Base-by-base conservation (phyloP, 768 basidiomycete species). In the Psilocybe azurescens region DNA sequence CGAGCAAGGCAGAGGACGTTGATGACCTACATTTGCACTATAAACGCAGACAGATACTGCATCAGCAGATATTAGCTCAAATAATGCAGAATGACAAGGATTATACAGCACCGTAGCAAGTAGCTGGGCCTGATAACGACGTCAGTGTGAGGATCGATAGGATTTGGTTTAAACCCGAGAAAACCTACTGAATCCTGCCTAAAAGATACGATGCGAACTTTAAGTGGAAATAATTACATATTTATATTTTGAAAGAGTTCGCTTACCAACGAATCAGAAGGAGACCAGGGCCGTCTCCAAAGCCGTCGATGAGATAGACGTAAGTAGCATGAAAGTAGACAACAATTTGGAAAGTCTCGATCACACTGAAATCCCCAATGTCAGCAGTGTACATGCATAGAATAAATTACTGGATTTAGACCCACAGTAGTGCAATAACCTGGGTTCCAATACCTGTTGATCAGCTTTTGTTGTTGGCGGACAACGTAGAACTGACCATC, bases 181-280 rank as follows among this genome's bases (percentile, higher is more conserved):
- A 49, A 8, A 6, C 46, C 9, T 48, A 58, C 56, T 20, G 56
- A 32, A 47, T 58, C 56, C 44, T 58, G 46, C 56, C 56, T 48
- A 20, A 6, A 29, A 44, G 33, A 36, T 36, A 11, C 33, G 0
- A 24, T 0, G 24, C 24, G 24, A 24, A 24, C 24, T 24, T 24
- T 24, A 24, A 24, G 24, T 24, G 24, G 24, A 24, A 24, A 24
- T 20, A 20, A 20, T 20, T 20, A 20, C 20, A 20, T 20, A 20
- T 24, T 24, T 24, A 24, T 24, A 24, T 24, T 24, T 24, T 39
- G 3, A 5, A 44, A 9, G 41, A 44, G 14, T 13, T 44, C n/a
- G n/a, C 41, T 44, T 44, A 13, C 41, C 41, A 44, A 44, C 14
- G 41, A n/a, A 44, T 11, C 14, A 44, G 5, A 13, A 44, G 14